A percentile compares a stretch with the other conserved stretches of the same genome.
phyloP scores from a whole-genome alignment of 2,329 filamentous ascomycete species.

The Cladosporium sp. region DNA sequence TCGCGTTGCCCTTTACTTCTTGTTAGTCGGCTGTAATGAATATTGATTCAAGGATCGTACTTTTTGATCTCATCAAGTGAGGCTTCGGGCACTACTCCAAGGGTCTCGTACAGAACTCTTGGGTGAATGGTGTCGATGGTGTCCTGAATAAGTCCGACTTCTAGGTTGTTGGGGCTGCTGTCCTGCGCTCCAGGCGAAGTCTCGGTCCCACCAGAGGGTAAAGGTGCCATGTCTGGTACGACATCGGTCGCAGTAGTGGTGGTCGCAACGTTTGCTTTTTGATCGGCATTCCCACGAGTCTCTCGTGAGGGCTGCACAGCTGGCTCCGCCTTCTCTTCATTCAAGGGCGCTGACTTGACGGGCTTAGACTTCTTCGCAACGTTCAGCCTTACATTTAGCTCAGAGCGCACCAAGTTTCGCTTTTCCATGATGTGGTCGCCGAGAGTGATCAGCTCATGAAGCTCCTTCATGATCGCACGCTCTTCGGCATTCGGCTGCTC shows the following conservation, averaged over 20 bases:
- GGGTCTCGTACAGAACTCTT: slow-evolving; percentile 13
- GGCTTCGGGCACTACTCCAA: slow-evolving; percentile 10
- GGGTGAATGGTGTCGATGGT: not conserved
- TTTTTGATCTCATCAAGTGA: slow-evolving; percentile 5
- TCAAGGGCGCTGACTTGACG: not conserved
- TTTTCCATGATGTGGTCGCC: slow-evolving; percentile 23
- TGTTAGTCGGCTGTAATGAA: not conserved
- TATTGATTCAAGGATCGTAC: not conserved
- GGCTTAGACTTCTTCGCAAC: not conserved
- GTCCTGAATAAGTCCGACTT: not conserved
- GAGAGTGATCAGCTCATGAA: slow-evolving; percentile 21
- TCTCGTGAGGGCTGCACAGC: not conserved
- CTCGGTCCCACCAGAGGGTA: not conserved
- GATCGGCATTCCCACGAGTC: not conserved
- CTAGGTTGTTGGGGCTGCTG: not conserved
- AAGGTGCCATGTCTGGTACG: not conserved
- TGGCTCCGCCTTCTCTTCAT: not conserved
- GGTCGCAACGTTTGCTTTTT: not conserved
- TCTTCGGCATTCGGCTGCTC: slow-evolving; percentile 18
- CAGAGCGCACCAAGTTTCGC: slow-evolving; percentile 1
- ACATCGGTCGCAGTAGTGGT: not conserved
- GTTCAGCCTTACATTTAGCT: slow-evolving; percentile 1
- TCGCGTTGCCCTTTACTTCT: slow-evolving; percentile 19
- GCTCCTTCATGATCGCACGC: slow-evolving; percentile 23
- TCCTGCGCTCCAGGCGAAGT: not conserved